These are phyloP conservation scores for Bretschneidera sinensis DNA, from an alignment of 345 rosid genomes.

Conservation along the genomic window DNA sequence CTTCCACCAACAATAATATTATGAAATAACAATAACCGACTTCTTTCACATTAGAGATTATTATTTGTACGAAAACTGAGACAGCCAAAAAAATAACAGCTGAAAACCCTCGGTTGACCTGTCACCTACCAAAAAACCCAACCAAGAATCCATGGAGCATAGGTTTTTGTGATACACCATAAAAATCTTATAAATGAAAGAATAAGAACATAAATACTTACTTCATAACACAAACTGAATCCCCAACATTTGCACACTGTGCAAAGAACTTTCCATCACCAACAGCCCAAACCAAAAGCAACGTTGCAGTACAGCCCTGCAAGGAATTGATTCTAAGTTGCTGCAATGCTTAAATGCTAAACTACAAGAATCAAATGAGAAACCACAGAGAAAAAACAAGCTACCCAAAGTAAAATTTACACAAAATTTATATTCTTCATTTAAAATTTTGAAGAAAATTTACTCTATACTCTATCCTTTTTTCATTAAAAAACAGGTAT, in stretches of 20 bases:
- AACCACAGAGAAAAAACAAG: too few species aligned
- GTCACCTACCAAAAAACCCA: not conserved
- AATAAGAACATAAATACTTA: constrained; percentile 34
- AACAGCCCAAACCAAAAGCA: constrained; percentile 82
- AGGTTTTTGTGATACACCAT: constrained; percentile 3
- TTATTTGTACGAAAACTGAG: too few species aligned
- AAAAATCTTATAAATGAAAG: constrained; percentile 8
- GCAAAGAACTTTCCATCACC: constrained; percentile 47
- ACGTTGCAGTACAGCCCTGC: constrained; percentile 96
- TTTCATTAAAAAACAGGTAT: too few species aligned
- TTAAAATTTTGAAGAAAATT: too few species aligned
- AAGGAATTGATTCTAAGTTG: constrained; percentile 15
- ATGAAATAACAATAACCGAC: not conserved
- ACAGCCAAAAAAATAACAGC: too few species aligned
- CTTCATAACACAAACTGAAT: constrained; percentile 83
- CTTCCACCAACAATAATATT: not conserved
- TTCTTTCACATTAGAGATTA: not conserved
- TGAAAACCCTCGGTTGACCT: not conserved
- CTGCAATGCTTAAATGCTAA: too few species aligned
- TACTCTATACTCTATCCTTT: too few species aligned
- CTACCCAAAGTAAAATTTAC: too few species aligned
- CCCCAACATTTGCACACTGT: constrained; percentile 96
- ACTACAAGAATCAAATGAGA: too few species aligned
- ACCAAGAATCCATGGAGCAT: not conserved
- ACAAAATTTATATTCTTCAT: too few species aligned